These are phyloP conservation scores for Eucalyptus cloeziana DNA, from an alignment of 345 rosid species.

Conservation along the genomic window DNA sequence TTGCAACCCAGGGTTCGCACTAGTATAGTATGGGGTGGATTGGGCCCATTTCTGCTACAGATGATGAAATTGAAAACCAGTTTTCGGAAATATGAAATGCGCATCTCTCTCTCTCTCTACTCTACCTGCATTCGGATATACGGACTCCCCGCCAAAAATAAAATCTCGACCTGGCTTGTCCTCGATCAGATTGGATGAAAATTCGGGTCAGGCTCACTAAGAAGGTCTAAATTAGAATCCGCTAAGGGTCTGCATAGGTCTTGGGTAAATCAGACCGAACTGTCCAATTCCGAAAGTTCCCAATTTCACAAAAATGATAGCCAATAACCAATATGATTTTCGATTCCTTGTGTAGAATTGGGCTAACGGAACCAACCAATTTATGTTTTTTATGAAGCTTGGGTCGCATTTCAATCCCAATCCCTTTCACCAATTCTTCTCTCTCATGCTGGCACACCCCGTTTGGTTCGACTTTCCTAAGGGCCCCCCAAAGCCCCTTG, in stretches of 20 bases:
- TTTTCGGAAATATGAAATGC: background rate
- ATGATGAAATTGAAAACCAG: background rate
- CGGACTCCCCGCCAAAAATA: rapidly evolving
- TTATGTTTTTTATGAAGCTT: background rate
- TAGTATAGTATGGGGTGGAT: background rate
- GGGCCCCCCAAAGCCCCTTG: no score
- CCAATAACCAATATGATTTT: background rate
- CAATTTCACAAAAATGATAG: background rate
- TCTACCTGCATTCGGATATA: background rate
- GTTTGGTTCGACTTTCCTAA: no score
- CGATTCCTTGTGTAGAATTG: background rate
- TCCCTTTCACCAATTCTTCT: background rate
- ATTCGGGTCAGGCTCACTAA: background rate
- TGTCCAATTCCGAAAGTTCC: background rate
- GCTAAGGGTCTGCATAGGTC: background rate
- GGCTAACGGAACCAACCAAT: background rate
- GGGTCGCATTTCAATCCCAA: background rate
- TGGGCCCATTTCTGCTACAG: background rate
- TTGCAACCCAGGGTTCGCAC: background rate
- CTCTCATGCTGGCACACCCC: background rate
- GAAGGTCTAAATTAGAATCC: background rate
- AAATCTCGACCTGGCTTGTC: background rate
- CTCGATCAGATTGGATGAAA: background rate
- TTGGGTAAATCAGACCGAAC: no score
- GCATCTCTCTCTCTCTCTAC: background rate